These are phyloP conservation scores for Babesia divergens DNA, from an alignment of 169 alveolate genomes.

Conservation along the genomic window DNA sequence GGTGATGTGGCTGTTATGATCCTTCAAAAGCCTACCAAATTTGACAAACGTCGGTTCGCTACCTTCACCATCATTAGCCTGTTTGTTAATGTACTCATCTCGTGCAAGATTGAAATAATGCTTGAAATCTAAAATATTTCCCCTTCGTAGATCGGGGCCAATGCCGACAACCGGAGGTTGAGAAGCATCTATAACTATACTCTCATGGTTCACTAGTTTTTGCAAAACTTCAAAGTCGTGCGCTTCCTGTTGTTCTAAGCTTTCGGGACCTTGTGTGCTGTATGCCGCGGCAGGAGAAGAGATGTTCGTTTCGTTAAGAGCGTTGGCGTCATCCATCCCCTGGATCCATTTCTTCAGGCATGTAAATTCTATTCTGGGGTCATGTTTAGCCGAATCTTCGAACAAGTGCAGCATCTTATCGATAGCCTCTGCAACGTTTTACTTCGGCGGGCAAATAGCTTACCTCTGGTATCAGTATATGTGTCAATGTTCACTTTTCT, in stretches of 20 bases:
- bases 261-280: background rate
- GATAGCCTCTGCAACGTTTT: too few relatives aligned
- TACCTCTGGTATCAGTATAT: slow-evolving; percentile 12
- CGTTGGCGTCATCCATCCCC: background rate
- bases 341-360: slow-evolving; percentile 13
- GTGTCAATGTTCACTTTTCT: background rate
- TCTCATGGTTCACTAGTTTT: slow-evolving; percentile 1
- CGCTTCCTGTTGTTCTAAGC: background rate
- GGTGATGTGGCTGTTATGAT: background rate
- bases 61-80: background rate
- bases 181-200: background rate
- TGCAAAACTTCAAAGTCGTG: background rate
- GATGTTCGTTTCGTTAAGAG: background rate
- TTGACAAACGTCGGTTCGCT: slow-evolving; percentile 1
- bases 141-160: too few relatives aligned
- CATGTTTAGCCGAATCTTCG: slow-evolving; percentile 17
- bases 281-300: background rate
- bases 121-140: background rate
- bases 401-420: slow-evolving; percentile 26
- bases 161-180: background rate
- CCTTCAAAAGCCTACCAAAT: background rate
- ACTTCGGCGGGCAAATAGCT: too few relatives aligned
- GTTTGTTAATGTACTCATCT: background rate
- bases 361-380: background rate
- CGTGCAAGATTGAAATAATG: slow-evolving; percentile 20